phyloP scores from a whole-genome alignment of 257 asterid species.

The Ilex asprella region DNA sequence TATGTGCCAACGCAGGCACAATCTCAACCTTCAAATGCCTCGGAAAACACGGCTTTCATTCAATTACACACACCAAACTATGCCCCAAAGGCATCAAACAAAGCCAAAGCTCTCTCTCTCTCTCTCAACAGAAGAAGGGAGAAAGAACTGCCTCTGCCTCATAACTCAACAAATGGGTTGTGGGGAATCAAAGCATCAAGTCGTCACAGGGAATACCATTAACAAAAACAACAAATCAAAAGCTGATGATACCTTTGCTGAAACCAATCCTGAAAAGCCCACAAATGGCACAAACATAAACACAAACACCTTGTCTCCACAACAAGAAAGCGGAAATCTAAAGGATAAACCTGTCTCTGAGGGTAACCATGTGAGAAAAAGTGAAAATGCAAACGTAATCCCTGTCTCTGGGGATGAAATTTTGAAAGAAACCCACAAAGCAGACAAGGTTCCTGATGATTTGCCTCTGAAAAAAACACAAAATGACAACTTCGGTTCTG shows the following conservation, averaged over 20 bases:
- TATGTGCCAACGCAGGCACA: too few relatives aligned
- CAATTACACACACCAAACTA: too few relatives aligned
- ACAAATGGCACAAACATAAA: slow-evolving; percentile 6
- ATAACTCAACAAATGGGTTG: slow-evolving; percentile 46
- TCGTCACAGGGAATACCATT: slow-evolving; percentile 49
- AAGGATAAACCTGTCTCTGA: too few relatives aligned
- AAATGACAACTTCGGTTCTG: not conserved
- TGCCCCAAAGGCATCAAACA: too few relatives aligned
- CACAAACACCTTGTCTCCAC: not conserved
- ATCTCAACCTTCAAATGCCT: too few relatives aligned
- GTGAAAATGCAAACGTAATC: not conserved
- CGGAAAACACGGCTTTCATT: too few relatives aligned
- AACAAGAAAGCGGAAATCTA: not conserved
- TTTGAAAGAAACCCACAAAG: slow-evolving; percentile 1
- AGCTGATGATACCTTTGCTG: slow-evolving; percentile 19
- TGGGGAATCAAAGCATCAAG: slow-evolving; percentile 88
- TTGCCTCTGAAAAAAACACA: too few relatives aligned
- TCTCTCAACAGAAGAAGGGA: not conserved
- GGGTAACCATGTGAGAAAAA: too few relatives aligned
- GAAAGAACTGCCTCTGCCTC: not conserved
- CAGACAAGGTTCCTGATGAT: not conserved
- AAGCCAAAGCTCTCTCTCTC: slow-evolving; percentile 1
- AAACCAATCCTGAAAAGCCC: slow-evolving; percentile 9
- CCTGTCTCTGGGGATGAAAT: not conserved
- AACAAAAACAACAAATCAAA: slow-evolving; percentile 39